Evolutionary conservation across 345 rosid species (phyloP), one percentile per base, ranked within the genome.

Genomic region (Salix viminalis): DNA sequence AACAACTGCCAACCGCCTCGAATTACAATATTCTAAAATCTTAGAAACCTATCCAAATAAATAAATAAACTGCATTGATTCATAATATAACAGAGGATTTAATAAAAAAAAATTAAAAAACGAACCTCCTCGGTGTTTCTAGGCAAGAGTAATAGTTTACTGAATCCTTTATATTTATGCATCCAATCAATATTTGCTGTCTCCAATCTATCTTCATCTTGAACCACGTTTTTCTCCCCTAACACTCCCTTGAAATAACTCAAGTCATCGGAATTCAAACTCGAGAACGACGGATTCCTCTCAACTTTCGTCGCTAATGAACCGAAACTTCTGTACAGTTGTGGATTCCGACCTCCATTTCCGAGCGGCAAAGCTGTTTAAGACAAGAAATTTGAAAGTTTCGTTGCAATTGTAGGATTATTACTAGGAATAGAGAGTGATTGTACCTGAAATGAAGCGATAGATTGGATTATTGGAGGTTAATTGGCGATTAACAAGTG

Each of bases 151-250:
- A 93, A 78, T 71, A 93, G 91, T 88, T 86, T 92, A 85, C 99
- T 93, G 42, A 82, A 90, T 34, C 98, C 99, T 72, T 70, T 90
- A 67, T 91, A 93, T 77, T 93, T 96, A 2, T 81, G 83, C 98
- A 92, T 87, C 99, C 99, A 96, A 85, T 96, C 99, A n/a, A 87
- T 84, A 87, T 92, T 96, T 32, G 88, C 96, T 80, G 85, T 79
- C 78, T 83, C 83, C 62, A 96, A 83, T 71, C 87, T 83, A 65
- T 91, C 94, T 81, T 93, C 92, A 81, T 96, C 98, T 81, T 90
- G 88, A 77, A 93, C 44, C 7, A 91, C 97, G 65, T 87, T 84
- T 74, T 84, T 93, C 21, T 89, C 97, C 60, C 98, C 97, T 41
- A 96, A 64, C 14, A 93, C 70, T 42, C 83, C 83, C 83, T 80